Conservation (phyloP, 129 eudicot species). For the Scalesia atractyloides region DNA sequence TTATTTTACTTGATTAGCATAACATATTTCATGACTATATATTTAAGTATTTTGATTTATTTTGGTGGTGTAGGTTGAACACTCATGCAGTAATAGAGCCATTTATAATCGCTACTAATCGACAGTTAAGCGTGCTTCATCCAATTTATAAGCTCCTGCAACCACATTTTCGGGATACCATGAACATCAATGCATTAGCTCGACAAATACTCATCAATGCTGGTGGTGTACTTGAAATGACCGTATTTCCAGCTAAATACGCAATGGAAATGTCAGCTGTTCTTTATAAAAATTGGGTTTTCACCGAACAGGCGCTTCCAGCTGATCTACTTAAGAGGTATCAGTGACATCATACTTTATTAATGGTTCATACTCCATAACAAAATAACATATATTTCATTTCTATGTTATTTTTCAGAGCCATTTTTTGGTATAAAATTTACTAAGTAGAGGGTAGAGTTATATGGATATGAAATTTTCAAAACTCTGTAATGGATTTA, state of each 20-base stretch:
- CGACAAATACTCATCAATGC: slow-evolving; percentile 80
- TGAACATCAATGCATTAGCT: slow-evolving; percentile 82
- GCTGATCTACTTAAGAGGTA: slow-evolving; percentile 79
- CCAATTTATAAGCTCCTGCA: slow-evolving; percentile 84
- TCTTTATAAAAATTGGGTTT: slow-evolving; percentile 71
- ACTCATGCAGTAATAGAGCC: slow-evolving; percentile 95
- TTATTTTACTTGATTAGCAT: not conserved
- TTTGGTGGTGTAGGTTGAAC: slow-evolving; percentile 61
- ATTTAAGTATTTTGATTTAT: not conserved
- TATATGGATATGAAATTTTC: too few species aligned
- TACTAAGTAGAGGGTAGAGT: too few species aligned
- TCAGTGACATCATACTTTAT: not conserved
- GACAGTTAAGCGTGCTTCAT: slow-evolving; percentile 79
- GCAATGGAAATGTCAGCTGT: slow-evolving; percentile 80
- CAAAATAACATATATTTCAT: not conserved
- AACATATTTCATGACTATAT: not conserved
- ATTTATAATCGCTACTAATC: slow-evolving; percentile 73
- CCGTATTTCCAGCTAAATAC: slow-evolving; percentile 74
- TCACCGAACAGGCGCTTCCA: slow-evolving; percentile 80
- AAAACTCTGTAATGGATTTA: too few species aligned
- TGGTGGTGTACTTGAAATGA: slow-evolving; percentile 71
- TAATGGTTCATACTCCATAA: not conserved
- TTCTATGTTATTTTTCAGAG: too few species aligned
- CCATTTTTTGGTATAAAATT: too few species aligned
- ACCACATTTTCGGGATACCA: slow-evolving; percentile 88